Base-by-base conservation (phyloP, 345 rosid genomes). In the Moricandia moricandioides region DNA sequence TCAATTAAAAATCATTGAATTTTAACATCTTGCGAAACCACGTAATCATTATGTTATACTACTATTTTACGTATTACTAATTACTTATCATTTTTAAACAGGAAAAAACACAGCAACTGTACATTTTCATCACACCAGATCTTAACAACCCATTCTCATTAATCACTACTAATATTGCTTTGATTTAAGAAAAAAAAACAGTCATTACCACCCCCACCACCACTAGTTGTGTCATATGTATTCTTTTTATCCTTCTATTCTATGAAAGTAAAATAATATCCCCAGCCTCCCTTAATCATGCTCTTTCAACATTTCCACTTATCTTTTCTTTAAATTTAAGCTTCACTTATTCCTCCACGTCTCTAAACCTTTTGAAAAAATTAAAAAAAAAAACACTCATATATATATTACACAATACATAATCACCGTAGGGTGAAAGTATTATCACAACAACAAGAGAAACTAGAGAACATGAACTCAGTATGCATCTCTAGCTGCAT, bases 401-500 rank as follows among this genome's bases (percentile, higher is more conserved):
- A 58, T n/a, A 58, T n/a, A 67, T 51, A 16, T 4, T 68, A 65
- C 45, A 7, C 67, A 57, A 4, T 34, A 56, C 65, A 21, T 11
- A 43, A 67, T 39, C 63, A 40, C 73, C 43, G 29, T 29, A 37
- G 35, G 5, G 5, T 0, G 51, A 18, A 61, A 58, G 34, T 12
- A 31, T 6, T 4, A 39, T 49, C 26, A 55, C 39, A 9, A n/a
- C 51, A 33, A 55, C 11, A 35, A 34, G 3, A 56, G 24, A 45
- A 58, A 1, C 29, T n/a, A 33, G 13, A 56, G 16, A 62, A 54
- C 7, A 91, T 90, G 98, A 84, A 70, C 55, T 88, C 96, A 8
- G 87, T 83, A 26, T 92, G 96, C 83, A 86, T 92, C 76, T 86
- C 96, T 10, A 87, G 80, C 81, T 92, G 98, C 74, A 82, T 89